A percentile compares a stretch with the other conserved stretches of the same genome.
phyloP scores from a whole-genome alignment of 768 basidiomycete species.

The Tricholoma terreum region DNA sequence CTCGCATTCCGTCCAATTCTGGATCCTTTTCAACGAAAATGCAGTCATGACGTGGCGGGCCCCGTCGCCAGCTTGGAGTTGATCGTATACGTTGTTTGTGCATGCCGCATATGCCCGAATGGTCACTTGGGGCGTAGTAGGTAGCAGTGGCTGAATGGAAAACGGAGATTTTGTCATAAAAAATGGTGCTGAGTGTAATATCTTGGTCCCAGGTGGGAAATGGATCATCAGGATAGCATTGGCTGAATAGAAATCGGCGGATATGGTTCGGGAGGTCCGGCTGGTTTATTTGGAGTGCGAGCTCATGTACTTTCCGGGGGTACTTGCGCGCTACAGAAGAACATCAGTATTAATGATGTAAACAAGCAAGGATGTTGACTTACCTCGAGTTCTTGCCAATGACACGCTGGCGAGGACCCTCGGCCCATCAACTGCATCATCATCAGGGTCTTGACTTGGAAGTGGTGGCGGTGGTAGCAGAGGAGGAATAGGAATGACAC shows the following conservation, averaged over 20 bases:
- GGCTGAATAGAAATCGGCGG: constrained; percentile 13
- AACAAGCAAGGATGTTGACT: neutral
- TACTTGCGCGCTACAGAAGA: neutral
- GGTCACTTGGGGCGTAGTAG: constrained; percentile 30
- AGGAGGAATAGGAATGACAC: neutral
- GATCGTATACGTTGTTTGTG: constrained; percentile 10
- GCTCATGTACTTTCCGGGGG: neutral
- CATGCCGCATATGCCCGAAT: constrained; percentile 26
- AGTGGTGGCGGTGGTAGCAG: neutral
- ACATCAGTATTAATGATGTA: neutral
- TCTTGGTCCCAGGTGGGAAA: neutral
- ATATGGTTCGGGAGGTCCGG: constrained; percentile 10
- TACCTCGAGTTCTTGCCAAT: constrained; percentile 2
- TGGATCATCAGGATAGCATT: constrained; percentile 6
- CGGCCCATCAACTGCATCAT: neutral
- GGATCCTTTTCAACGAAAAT: neutral
- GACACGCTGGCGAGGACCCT: neutral
- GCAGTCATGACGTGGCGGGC: neutral
- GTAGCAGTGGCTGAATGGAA: constrained; percentile 23
- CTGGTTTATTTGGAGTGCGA: constrained; percentile 3
- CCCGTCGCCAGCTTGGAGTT: neutral
- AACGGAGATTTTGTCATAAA: constrained; percentile 9
- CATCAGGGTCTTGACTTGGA: neutral
- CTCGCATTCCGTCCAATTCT: neutral
- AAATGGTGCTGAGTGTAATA: neutral